Evolutionary conservation across 257 asterid genomes (phyloP), one percentile per base, ranked within the genome.

Genomic region (Ilex asprella): DNA sequence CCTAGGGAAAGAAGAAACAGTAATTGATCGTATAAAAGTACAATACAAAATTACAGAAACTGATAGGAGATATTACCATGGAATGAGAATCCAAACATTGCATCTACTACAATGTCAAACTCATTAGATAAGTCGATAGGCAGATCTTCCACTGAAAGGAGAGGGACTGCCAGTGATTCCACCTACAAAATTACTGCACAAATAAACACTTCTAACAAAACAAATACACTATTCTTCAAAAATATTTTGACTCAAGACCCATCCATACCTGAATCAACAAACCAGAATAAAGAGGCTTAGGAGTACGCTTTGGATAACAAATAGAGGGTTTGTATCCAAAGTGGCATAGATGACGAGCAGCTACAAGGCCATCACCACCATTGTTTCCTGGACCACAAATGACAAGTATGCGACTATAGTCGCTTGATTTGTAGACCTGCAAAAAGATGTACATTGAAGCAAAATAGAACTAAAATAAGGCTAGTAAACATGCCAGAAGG

Each of bases 301-400:
- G 77, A 31, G 98, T 81, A 66, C 79, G 94, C 75, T 92, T 85
- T 32, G 98, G 97, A 72, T 92, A 92, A 75, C 95, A 92, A 61
- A 92, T 65, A 72, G 50, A 76, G 27, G 86, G 95, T 65, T 78
- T 80, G 60, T 81, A 92, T 9, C 98, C 97, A 67, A 92, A 92
- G 76, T 86, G 97, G 73, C 79, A 76, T 75, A 92, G 80, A 80
- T 89, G 99, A 49, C 99, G 95, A 75, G 95, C 97, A 65, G 93
- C 99, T 14, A 92, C 99, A 71, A 92, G 96, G 47, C 99, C 97
- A 75, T 92, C 95, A 30, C 95, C 99, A 21, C 97, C 97, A 73
- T 92, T 92, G 73, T 92, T 92, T 32, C 99, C 99, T 7, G 99
- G 95, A 55, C 97, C 97, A 58, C 97, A 92, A 58, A 92, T 71